phyloP scores from a whole-genome alignment of 2,329 filamentous ascomycete species.

The Colletotrichum melonis region DNA sequence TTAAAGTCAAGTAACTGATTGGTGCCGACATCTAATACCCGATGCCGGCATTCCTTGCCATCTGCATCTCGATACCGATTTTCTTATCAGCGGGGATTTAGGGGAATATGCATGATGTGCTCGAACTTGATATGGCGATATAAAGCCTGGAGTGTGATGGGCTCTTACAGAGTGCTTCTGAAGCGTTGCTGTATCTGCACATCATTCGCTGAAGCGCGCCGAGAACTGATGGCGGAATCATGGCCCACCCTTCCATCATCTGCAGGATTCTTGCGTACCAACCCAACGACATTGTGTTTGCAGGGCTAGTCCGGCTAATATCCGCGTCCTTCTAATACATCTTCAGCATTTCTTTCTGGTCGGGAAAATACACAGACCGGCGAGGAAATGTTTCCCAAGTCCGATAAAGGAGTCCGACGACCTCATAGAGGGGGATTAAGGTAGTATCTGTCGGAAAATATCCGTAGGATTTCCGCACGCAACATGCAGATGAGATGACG shows the following conservation, averaged over 20 bases:
- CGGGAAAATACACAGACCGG: not conserved
- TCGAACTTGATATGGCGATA: conserved; percentile 4
- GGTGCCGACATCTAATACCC: not conserved
- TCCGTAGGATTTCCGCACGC: conserved; percentile 13
- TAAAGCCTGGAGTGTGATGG: no score
- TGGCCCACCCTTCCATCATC: conserved; percentile 28
- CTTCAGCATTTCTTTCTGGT: not conserved
- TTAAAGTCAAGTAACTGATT: not conserved
- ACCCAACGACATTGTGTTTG: not conserved
- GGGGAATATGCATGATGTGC: conserved; percentile 11
- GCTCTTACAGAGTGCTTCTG: not conserved
- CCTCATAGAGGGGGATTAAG: no score
- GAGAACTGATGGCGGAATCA: conserved; percentile 22
- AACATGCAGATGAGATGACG: not conserved
- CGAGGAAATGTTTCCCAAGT: not conserved
- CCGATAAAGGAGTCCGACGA: conserved; percentile 19
- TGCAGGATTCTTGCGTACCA: not conserved
- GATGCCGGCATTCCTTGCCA: not conserved
- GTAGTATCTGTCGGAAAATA: not conserved
- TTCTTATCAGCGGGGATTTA: conserved; percentile 12
- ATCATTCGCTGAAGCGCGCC: conserved; percentile 11
- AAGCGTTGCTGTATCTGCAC: not conserved
- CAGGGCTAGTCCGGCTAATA: not conserved
- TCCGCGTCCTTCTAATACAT: not conserved
- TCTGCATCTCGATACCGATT: not conserved